A percentile compares a stretch with the other conserved stretches of the same genome.
These are phyloP conservation scores for Solanum okadae DNA, from an alignment of 257 asterid genomes.

Conservation along the genomic window DNA sequence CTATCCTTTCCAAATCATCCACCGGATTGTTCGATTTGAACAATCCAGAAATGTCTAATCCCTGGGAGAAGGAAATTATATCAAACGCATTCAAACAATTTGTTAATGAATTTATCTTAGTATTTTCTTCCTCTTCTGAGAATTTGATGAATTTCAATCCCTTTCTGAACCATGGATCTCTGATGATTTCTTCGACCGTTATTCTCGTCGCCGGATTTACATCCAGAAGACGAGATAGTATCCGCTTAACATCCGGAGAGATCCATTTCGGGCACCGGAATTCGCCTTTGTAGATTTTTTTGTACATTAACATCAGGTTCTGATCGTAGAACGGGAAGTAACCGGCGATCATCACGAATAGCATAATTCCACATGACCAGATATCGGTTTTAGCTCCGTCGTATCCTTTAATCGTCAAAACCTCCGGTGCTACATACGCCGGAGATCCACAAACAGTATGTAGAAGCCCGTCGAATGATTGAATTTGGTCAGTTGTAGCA, in stretches of 20 bases:
- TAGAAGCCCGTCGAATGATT: constrained; percentile 46
- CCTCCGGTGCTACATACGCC: constrained; percentile 95
- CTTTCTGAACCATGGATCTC: constrained; percentile 68
- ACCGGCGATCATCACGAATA: constrained; percentile 53
- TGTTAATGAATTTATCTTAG: neutral
- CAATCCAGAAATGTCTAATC: constrained; percentile 59
- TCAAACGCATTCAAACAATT: constrained; percentile 58
- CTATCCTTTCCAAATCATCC: constrained; percentile 43
- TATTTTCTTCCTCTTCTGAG: constrained; percentile 18
- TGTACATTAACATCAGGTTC: constrained; percentile 50
- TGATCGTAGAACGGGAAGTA: constrained; percentile 63
- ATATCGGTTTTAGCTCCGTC: constrained; percentile 74
- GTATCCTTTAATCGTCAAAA: constrained; percentile 67
- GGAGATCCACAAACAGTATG: constrained; percentile 97
- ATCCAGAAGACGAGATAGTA: constrained; percentile 56
- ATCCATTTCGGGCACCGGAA: neutral
- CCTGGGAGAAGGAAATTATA: constrained; percentile 64
- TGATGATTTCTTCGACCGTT: constrained; percentile 57
- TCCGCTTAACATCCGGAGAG: constrained; percentile 27
- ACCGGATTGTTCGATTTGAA: constrained; percentile 13
- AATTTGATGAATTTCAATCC: constrained; percentile 31
- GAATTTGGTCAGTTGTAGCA: constrained; percentile 51
- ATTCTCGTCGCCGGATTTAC: constrained; percentile 62
- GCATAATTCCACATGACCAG: constrained; percentile 75
- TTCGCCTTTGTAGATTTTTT: constrained; percentile 20